These are phyloP conservation scores for Candida parachauliodes DNA, from an alignment of 805 yeast genomes.

Conservation along the genomic window DNA sequence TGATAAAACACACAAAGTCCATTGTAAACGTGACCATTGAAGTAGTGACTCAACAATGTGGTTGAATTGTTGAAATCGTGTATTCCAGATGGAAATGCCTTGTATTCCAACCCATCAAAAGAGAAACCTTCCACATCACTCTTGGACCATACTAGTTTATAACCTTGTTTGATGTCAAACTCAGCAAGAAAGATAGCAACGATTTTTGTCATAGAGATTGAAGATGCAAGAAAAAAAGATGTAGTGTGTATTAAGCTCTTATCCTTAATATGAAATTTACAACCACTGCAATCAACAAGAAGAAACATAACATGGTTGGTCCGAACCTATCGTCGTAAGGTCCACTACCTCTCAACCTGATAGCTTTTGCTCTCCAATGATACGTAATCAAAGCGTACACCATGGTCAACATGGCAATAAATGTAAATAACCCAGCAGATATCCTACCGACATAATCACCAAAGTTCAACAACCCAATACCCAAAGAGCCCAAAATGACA, in stretches of 20 bases:
- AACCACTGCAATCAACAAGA: constrained; percentile 87
- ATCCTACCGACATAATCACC: constrained; percentile 93
- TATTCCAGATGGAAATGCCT: constrained; percentile 38
- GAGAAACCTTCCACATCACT: constrained; percentile 14
- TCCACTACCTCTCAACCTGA: constrained; percentile 95
- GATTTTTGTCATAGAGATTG: constrained; percentile 18
- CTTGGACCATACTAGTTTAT: constrained; percentile 34
- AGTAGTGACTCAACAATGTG: constrained; percentile 28
- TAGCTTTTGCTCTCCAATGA: constrained; percentile 99
- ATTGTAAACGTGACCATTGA: constrained; percentile 22
- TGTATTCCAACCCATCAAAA: constrained; percentile 35
- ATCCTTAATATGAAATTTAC: constrained; percentile 87
- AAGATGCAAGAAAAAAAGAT: neutral
- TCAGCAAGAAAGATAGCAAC: constrained; percentile 31
- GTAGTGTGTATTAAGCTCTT: constrained; percentile 37
- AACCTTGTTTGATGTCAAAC: constrained; percentile 34
- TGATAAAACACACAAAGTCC: constrained; percentile 35
- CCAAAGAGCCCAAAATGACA: constrained; percentile 94
- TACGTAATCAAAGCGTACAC: constrained; percentile 90
- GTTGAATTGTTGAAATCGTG: constrained; percentile 31
- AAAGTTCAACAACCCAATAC: constrained; percentile 92
- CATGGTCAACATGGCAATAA: constrained; percentile 98
- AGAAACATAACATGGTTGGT: constrained; percentile 95
- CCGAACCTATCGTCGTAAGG: constrained; percentile 99
- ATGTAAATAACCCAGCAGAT: constrained; percentile 89